These are phyloP conservation scores for Acidomyces sp. DNA, from an alignment of 495 filamentous ascomycete genomes.

Conservation along the genomic window DNA sequence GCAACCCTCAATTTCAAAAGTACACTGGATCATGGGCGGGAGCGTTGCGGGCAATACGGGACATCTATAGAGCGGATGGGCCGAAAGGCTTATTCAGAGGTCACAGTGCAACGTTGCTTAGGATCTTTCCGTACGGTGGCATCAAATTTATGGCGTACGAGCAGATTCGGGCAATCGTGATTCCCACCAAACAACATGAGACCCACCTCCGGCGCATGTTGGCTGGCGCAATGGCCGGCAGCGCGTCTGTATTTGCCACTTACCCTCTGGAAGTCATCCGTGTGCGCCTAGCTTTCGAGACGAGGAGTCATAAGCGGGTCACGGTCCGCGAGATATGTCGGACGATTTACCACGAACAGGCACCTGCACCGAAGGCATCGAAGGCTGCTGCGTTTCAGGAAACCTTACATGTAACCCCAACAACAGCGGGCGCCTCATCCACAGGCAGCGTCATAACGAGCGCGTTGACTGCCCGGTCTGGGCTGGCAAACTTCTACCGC, in stretches of 20 bases:
- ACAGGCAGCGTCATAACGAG: conserved; percentile 31
- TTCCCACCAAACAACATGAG: conserved; percentile 57
- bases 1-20: conserved; percentile 83
- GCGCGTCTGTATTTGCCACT: conserved; percentile 84
- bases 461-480: conserved; percentile 43
- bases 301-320: conserved; percentile 50
- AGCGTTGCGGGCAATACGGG: conserved; percentile 58
- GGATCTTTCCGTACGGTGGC: conserved; percentile 93
- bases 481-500: conserved; percentile 83
- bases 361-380: conserved; percentile 18
- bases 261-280: conserved; percentile 88
- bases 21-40: conserved; percentile 83
- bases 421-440: conserved; percentile 29
- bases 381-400: conserved; percentile 7
- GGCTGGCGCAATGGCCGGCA: conserved; percentile 69
- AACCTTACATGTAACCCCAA: conserved; percentile 11
- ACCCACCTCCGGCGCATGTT: conserved; percentile 65
- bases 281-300: conserved; percentile 89
- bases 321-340: conserved; percentile 59
- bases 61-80: conserved; percentile 69
- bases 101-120: conserved; percentile 83
- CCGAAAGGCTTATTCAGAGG: conserved; percentile 70
- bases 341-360: conserved; percentile 69
- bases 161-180: conserved; percentile 69
- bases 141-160: conserved; percentile 98